Evolutionary conservation across 495 filamentous ascomycete species (phyloP), one percentile per base, ranked within the genome.

Genomic region (Aspergillus incahuasiensis): DNA sequence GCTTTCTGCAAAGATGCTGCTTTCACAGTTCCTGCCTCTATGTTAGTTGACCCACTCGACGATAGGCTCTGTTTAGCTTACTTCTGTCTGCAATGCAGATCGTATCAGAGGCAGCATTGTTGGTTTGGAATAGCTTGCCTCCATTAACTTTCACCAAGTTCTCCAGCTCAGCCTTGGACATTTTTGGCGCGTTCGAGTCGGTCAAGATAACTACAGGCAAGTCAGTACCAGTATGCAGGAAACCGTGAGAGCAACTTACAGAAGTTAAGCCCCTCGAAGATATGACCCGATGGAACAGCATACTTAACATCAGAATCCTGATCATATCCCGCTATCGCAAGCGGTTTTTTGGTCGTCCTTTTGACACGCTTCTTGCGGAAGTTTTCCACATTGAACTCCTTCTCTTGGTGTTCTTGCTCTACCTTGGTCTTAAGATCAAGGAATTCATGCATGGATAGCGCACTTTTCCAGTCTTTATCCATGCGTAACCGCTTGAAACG

Each of bases 121-220:
- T 80, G 7, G 82, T 84, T 65, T 96, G 91, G 41, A 84, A 86
- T 41, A 96, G 81, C 35, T 75, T 83, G n/a, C 91, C 94, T 20
- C 94, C 95, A 52, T 97, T 83, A 19, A 83, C 78, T 68, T 97
- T 97, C 61, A 97, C 81, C 1, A 97, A 74, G 40, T 85, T 79
- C 66, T 97, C 92, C n/a, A 97, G 70, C 47, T 92, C 85, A 0
- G 80, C 75, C 64, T 97, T 97, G 15, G 80, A 75, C 63, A 82
- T 88, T 72, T 90, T 92, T 15, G 83, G 82, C 12, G 68, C 60
- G 12, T 66, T 62, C 6, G 79, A 76, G 38, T 87, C 86, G 5
- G 83, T 87, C 74, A 87, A 78, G 40, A 89, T 67, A 64, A 78
- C 79, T 82, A 50, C 8, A n/a, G 38, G 9, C 8, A 45, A 11